Evolutionary conservation across 2,329 filamentous ascomycete species (phyloP).

Genomic region (Pseudopithomyces chartarum): DNA sequence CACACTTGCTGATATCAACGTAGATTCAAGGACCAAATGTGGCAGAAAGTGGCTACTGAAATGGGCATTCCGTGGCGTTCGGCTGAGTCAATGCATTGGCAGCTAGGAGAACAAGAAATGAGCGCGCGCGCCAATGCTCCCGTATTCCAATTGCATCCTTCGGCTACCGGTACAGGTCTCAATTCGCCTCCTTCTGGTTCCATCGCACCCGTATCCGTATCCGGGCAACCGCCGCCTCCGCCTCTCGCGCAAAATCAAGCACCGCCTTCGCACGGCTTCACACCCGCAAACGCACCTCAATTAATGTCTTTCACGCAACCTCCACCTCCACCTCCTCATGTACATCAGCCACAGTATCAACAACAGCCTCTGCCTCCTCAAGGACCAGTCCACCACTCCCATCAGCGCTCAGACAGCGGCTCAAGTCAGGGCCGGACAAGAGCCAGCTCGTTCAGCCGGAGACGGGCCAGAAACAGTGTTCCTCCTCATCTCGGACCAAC

Average conservation of each 20-base stretch:
- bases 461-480: conserved; percentile 42
- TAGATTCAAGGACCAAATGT: conserved; percentile 98
- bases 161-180: conserved; percentile 42
- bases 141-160: conserved; percentile 68
- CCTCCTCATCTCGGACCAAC: conserved; percentile 41
- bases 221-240: conserved; percentile 10
- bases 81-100: conserved; percentile 98
- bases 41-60: conserved; percentile 92
- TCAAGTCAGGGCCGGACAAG: conserved; percentile 38
- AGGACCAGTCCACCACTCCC: conserved; percentile 35
- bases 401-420: conserved; percentile 40
- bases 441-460: conserved; percentile 41
- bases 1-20: conserved; percentile 25
- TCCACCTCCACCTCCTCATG: conserved; percentile 20
- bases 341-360: conserved; percentile 26
- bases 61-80: conserved; percentile 95
- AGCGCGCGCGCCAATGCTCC: conserved; percentile 86
- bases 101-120: conserved; percentile 92
- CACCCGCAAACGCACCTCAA: conserved; percentile 47
- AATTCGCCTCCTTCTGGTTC: conserved; percentile 36
- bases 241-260: not conserved
- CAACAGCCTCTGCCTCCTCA: conserved; percentile 26
- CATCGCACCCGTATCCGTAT: conserved; percentile 25
- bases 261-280: conserved; percentile 38
- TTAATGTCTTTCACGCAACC: conserved; percentile 23